These are phyloP conservation scores for Amorphotheca resinae DNA, from an alignment of 495 filamentous ascomycete species.

Conservation along the genomic window DNA sequence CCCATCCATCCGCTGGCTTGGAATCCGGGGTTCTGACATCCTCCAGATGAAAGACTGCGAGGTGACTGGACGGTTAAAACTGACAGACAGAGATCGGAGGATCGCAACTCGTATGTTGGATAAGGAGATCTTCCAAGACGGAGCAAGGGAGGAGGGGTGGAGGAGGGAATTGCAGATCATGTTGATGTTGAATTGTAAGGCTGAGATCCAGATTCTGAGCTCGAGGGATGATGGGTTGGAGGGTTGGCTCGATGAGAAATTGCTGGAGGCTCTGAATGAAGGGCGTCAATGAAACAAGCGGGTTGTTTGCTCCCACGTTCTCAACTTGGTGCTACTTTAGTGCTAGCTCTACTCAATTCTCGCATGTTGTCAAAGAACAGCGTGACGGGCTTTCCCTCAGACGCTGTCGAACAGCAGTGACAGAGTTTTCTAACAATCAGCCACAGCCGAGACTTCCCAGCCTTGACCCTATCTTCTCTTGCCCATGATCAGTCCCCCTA, in stretches of 20 bases:
- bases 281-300: too few species aligned
- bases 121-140: slow-evolving; percentile 34
- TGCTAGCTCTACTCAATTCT: too few species aligned
- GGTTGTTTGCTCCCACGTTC: too few species aligned
- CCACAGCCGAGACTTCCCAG: too few species aligned
- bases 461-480: too few species aligned
- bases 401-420: too few species aligned
- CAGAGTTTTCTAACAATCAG: too few species aligned
- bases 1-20: slow-evolving; percentile 57
- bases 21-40: slow-evolving; percentile 53
- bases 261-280: too few species aligned
- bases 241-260: slow-evolving; percentile 45
- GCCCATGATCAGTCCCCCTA: too few species aligned
- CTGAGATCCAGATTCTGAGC: slow-evolving; percentile 78
- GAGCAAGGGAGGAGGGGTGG: slow-evolving; percentile 40
- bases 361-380: too few species aligned
- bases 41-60: slow-evolving; percentile 15
- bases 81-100: slow-evolving; percentile 54
- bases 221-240: slow-evolving; percentile 41
- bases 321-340: too few species aligned
- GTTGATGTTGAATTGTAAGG: slow-evolving; percentile 77
- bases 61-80: slow-evolving; percentile 27
- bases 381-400: too few species aligned
- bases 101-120: slow-evolving; percentile 56
- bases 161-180: slow-evolving; percentile 66